These are phyloP conservation scores for Sutorius australiensis DNA, from an alignment of 768 basidiomycete species.

Conservation along the genomic window DNA sequence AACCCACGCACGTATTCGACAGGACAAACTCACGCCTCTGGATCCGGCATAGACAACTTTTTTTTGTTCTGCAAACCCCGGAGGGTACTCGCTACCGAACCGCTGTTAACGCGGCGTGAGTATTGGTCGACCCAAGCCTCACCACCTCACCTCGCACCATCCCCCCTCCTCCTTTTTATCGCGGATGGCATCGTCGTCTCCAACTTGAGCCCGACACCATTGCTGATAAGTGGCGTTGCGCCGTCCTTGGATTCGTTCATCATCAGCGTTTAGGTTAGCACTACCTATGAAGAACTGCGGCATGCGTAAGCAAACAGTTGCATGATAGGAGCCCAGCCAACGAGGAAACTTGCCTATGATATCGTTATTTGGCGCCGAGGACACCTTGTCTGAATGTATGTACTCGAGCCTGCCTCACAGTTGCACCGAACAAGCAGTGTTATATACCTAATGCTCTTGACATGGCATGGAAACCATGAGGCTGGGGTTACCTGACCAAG, in stretches of 20 bases:
- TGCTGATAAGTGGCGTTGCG: neutral
- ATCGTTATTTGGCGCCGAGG: neutral
- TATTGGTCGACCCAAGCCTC: neutral
- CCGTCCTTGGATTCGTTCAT: slow-evolving; percentile 3
- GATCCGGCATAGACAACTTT: neutral
- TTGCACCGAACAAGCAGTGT: neutral
- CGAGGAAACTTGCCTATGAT: neutral
- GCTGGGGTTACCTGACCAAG: neutral
- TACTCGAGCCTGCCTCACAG: neutral
- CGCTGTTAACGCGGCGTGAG: neutral
- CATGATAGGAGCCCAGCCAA: neutral
- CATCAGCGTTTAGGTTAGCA: neutral
- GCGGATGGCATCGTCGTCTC: slow-evolving; percentile 17
- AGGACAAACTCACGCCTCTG: slow-evolving; percentile 9
- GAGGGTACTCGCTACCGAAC: slow-evolving; percentile 16
- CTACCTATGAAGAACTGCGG: neutral
- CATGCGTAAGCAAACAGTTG: neutral
- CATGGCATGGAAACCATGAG: slow-evolving; percentile 7
- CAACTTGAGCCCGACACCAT: neutral
- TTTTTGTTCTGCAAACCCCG: slow-evolving; percentile 9
- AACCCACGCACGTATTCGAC: neutral
- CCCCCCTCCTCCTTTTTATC: neutral
- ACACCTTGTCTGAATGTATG: too few relatives aligned
- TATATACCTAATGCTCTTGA: neutral
- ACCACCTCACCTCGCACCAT: slow-evolving; percentile 10